These are phyloP conservation scores for Lasiosphaeriaceae sp. DNA, from an alignment of 495 filamentous ascomycete species.

Conservation along the genomic window DNA sequence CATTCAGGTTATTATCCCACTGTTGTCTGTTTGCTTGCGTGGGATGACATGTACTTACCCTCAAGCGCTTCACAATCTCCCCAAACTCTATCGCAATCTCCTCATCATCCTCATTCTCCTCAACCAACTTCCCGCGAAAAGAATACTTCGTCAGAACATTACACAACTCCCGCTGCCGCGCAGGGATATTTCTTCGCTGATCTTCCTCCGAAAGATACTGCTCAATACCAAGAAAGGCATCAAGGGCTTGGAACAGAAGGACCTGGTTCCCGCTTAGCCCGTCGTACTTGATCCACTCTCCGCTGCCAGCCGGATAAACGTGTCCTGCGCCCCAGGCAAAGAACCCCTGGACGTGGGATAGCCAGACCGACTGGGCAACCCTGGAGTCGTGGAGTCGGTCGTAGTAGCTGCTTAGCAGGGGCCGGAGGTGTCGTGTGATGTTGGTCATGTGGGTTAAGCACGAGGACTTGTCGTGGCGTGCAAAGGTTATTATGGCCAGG, in stretches of 20 bases:
- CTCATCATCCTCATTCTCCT: constrained; percentile 18
- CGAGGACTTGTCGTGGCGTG: constrained; percentile 14
- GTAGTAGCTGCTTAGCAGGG: constrained; percentile 30
- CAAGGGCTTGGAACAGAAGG: constrained; percentile 39
- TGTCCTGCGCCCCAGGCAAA: constrained; percentile 38
- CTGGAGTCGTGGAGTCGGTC: constrained; percentile 17
- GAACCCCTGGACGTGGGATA: constrained; percentile 41
- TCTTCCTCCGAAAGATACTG: constrained; percentile 31
- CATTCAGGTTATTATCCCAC: background rate
- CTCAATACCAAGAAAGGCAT: constrained; percentile 41
- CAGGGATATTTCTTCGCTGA: constrained; percentile 26
- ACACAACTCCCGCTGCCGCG: constrained; percentile 29
- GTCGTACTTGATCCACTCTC: constrained; percentile 37
- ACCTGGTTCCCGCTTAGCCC: constrained; percentile 43
- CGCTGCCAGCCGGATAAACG: constrained; percentile 10
- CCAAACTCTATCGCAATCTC: constrained; percentile 27
- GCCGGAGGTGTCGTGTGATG: constrained; percentile 24
- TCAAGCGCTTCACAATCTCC: constrained; percentile 34
- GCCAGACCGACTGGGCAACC: constrained; percentile 32
- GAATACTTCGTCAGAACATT: constrained; percentile 19
- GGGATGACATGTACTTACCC: constrained; percentile 17
- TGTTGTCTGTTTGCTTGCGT: too few species aligned
- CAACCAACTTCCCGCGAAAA: constrained; percentile 16
- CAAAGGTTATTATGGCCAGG: constrained; percentile 20
- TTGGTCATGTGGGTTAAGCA: constrained; percentile 20